Conservation (phyloP, 2,329 filamentous ascomycete genomes). For the Penicillium sp. region DNA sequence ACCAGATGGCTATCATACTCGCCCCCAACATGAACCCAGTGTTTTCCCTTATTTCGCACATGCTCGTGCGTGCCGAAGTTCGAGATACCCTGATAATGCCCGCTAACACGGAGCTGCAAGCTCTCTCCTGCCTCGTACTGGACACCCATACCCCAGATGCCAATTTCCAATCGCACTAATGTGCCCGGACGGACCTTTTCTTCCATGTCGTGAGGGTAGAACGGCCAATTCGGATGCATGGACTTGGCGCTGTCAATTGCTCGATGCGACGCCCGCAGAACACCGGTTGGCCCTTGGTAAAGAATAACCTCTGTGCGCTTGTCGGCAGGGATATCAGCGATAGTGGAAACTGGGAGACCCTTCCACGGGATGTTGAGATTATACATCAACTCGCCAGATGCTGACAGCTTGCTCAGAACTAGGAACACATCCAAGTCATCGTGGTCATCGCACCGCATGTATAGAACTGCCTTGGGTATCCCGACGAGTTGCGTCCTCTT, state of each 20-base stretch:
- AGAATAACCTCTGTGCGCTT: conserved; percentile 12
- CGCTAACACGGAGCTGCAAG: conserved; percentile 9
- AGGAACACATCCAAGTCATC: conserved; percentile 20
- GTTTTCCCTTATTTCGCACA: conserved; percentile 4
- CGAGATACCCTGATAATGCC: conserved; percentile 14
- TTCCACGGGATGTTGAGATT: conserved; percentile 20
- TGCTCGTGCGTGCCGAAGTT: conserved; percentile 7
- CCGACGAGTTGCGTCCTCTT: conserved; percentile 16
- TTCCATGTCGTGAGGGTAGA: not conserved
- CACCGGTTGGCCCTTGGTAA: conserved; percentile 14
- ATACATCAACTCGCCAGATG: conserved; percentile 11
- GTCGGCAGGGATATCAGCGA: conserved; percentile 3
- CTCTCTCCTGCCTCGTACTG: conserved; percentile 13
- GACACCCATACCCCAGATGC: conserved; percentile 14
- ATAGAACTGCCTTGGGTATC: conserved; percentile 20
- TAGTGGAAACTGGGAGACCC: not conserved
- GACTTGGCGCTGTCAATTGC: not conserved
- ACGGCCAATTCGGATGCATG: conserved; percentile 14
- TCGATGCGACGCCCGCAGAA: conserved; percentile 8
- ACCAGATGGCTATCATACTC: conserved; percentile 12
- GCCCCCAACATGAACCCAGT: conserved; percentile 11
- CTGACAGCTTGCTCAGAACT: conserved; percentile 15
- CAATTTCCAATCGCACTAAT: conserved; percentile 10
- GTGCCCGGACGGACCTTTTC: conserved; percentile 7
- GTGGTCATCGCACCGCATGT: conserved; percentile 20